A percentile compares a stretch with the other conserved stretches of the same genome.
phyloP scores from a whole-genome alignment of 1,284 basidiomycete genomes.

The Microbotryum silenes-acaulis region DNA sequence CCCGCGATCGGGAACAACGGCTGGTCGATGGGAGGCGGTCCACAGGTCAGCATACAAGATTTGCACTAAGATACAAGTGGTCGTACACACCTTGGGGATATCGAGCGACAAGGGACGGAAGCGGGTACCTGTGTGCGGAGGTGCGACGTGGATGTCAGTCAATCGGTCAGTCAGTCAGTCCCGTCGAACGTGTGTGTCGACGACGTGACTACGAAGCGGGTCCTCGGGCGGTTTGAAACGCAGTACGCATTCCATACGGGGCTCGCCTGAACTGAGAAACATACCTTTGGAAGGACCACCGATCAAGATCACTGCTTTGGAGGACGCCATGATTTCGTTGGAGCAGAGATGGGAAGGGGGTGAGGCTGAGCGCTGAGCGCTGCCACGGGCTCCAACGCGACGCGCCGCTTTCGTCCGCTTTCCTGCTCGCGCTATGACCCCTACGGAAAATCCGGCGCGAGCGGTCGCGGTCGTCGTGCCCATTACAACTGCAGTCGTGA shows the following conservation, averaged over 20 bases:
- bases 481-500: no score
- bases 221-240: not conserved
- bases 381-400: no score
- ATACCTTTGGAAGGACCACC: slow-evolving; percentile 26
- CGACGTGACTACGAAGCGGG: not conserved
- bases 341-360: no score
- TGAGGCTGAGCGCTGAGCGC: no score
- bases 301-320: slow-evolving; percentile 25
- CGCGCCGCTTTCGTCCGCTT: no score
- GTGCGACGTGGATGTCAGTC: not conserved
- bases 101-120: slow-evolving; percentile 48
- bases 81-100: slow-evolving; percentile 34
- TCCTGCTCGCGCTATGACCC: no score
- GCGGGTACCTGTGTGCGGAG: slow-evolving; percentile 39
- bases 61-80: no score
- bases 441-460: no score
- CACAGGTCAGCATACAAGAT: not conserved
- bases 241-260: not conserved
- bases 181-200: no score
- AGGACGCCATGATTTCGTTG: slow-evolving; percentile 1
- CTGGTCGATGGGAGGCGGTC: slow-evolving; percentile 17
- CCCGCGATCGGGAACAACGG: slow-evolving; percentile 47
- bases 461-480: no score
- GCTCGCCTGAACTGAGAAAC: not conserved
- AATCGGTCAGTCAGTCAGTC: not conserved